A percentile compares a stretch with the other conserved stretches of the same genome.
These are phyloP conservation scores for Echeveria elegans DNA, from an alignment of 164 flowering plant species.

Conservation along the genomic window DNA sequence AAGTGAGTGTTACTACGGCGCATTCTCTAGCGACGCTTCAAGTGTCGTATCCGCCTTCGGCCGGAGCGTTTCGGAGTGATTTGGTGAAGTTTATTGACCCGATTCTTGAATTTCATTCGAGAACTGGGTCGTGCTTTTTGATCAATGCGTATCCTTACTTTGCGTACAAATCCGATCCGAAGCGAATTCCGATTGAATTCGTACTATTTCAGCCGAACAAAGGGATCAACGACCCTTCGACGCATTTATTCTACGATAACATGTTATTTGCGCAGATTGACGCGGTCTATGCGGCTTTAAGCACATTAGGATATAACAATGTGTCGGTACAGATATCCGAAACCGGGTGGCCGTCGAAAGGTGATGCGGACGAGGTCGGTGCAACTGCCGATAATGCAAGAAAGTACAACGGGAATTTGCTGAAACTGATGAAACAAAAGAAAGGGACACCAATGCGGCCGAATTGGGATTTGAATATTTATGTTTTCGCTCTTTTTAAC, in stretches of 20 bases:
- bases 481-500: conserved; percentile 58
- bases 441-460: conserved; percentile 58
- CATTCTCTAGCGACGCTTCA: conserved; percentile 43
- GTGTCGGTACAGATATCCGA: conserved; percentile 38
- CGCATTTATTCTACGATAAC: conserved; percentile 41
- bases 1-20: conserved; percentile 58
- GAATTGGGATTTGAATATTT: conserved; percentile 25
- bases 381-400: conserved; percentile 47
- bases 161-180: conserved; percentile 29
- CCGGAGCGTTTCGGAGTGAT: conserved; percentile 41
- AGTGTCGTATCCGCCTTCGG: conserved; percentile 61
- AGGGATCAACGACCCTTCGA: conserved; percentile 28
- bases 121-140: conserved; percentile 56
- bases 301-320: conserved; percentile 26
- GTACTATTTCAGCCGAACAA: conserved; percentile 42
- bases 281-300: conserved; percentile 41
- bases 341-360: conserved; percentile 74
- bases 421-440: conserved; percentile 27
- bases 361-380: conserved; percentile 49
- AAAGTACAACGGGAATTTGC: conserved; percentile 48
- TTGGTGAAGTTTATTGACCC: conserved; percentile 33
- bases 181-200: conserved; percentile 35
- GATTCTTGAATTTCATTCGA: conserved; percentile 44
- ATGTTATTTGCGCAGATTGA: conserved; percentile 58
- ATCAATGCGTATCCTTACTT: conserved; percentile 66